Evolutionary conservation across 2,329 filamentous ascomycete species (phyloP), one percentile per base, ranked within the genome.

Genomic region (Westerdykella aurantiaca): DNA sequence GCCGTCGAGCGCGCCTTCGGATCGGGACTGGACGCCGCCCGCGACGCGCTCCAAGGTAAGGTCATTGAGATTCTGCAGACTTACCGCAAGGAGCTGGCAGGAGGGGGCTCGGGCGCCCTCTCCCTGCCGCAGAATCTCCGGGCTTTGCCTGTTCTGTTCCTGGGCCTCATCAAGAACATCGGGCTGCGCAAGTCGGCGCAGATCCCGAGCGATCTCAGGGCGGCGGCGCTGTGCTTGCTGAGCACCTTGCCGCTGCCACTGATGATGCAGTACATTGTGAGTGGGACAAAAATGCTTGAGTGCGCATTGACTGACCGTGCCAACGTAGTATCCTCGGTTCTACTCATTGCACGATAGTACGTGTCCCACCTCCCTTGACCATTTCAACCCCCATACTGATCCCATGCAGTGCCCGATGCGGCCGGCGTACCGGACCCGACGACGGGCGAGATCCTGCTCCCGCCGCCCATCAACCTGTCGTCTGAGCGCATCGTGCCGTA

Each of bases 91-190:
- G 93, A 98, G 68, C 79, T 98, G 46, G 91, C 88, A 13, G 91
- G 91, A 52, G 91, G 91, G 52, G 96, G 91, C 70, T 93, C 96
- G 80, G 90, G 91, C 41, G 90, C 91, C 38, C 76, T 98, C 14
- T 93, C 96, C 64, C 93, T 97, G 75, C 90, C 93, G 16, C 85
- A 87, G 47, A 98, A 98, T 68, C 74, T 98, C 45, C 83, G 91
- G 44, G 89, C 83, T 29, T 76, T 98, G 21, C 90, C 93, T 1
- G 81, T 94, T 44, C 75, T 98, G 35, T 97, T 98, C 78, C 75
- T 98, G 31, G 90, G 89, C 7, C 71, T 98, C 59, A 96, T 94
- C 70, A 98, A 98, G 76, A 91, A 97, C 62, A 86, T 96, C 21
- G 59, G 60, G 45, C 47, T 62, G 23, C 49, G 60, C 25, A 70